A percentile compares a stretch with the other conserved stretches of the same genome.
Evolutionary conservation across 1,139 yeast genomes (phyloP).

Genomic region (Candida pseudoviswanathii): DNA sequence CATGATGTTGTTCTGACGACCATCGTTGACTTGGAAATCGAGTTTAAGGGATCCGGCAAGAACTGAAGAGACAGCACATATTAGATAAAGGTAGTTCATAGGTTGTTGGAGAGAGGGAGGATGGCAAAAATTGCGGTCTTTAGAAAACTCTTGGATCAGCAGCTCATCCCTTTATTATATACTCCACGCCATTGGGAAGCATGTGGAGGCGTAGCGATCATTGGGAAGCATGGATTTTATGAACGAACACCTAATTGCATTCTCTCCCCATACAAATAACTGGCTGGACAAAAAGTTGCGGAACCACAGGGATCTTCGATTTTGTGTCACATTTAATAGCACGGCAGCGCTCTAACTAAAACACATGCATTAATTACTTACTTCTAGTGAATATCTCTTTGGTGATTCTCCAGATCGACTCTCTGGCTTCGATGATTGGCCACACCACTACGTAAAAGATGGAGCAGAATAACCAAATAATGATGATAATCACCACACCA

Average conservation of each 20-base stretch:
- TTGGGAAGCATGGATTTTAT: not conserved
- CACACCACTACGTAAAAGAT: conserved; percentile 20
- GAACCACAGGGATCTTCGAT: not conserved
- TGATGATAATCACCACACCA: conserved; percentile 20
- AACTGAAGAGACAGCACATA: not conserved
- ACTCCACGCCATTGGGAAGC: not conserved
- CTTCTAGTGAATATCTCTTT: not conserved
- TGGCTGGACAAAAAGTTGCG: not conserved
- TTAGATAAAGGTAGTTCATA: not conserved
- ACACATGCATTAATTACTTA: not conserved
- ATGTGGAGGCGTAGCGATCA: not conserved
- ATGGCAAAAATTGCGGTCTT: not conserved
- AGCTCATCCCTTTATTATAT: not conserved
- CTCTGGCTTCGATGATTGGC: conserved; percentile 21
- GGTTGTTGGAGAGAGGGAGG: not conserved
- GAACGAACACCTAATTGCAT: not conserved
- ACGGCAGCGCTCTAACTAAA: not conserved
- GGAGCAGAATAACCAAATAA: conserved; percentile 23
- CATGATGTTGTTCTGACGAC: not conserved
- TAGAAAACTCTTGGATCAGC: not conserved
- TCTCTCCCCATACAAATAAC: not conserved
- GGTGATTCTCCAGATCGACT: conserved; percentile 14
- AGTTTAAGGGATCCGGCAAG: conserved; percentile 1
- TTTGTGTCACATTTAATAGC: no score
- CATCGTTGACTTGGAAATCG: conserved; percentile 1